Percentiles rank a stretch among this genome's conserved stretches.
phyloP scores from a whole-genome alignment of 2,329 filamentous ascomycete genomes.

The Paraphoma chrysanthemicola region DNA sequence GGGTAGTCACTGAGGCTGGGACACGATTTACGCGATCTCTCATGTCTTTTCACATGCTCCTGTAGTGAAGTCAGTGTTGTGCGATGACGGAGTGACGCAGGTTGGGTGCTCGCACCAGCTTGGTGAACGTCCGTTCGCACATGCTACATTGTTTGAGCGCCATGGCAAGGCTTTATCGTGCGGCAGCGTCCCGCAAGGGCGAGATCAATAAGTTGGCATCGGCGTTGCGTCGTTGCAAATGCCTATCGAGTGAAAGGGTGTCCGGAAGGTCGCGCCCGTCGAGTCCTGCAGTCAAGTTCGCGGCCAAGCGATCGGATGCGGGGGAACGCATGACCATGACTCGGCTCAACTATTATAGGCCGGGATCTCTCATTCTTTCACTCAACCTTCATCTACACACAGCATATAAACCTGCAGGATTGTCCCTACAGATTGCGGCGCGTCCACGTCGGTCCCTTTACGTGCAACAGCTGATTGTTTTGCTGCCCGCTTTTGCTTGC shows the following conservation, averaged over 20 bases:
- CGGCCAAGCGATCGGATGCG: conserved; percentile 33
- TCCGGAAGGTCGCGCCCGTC: conserved; percentile 22
- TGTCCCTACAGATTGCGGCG: conserved; percentile 30
- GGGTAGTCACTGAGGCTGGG: no score
- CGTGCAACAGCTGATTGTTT: conserved; percentile 7
- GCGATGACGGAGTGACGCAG: not conserved
- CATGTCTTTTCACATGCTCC: conserved; percentile 63
- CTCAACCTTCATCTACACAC: conserved; percentile 37
- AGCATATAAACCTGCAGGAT: conserved; percentile 31
- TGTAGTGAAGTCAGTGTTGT: conserved; percentile 9
- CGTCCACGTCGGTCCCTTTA: conserved; percentile 15
- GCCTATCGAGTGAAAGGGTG: conserved; percentile 16
- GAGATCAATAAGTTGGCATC: conserved; percentile 5
- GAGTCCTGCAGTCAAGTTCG: conserved; percentile 17
- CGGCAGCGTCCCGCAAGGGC: not conserved
- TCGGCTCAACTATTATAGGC: conserved; percentile 37
- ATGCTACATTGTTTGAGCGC: conserved; percentile 49
- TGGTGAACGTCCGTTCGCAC: conserved; percentile 63
- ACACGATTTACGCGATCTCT: conserved; percentile 56
- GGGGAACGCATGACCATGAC: conserved; percentile 40
- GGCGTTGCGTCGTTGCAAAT: conserved; percentile 13
- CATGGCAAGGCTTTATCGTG: conserved; percentile 29
- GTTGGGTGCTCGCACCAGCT: conserved; percentile 43
- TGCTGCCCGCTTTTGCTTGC: not conserved
- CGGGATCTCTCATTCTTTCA: conserved; percentile 25